Percentiles rank a stretch among this genome's conserved stretches.
phyloP scores from a whole-genome alignment of 257 asterid species.

The Solanum gandarillasii region DNA sequence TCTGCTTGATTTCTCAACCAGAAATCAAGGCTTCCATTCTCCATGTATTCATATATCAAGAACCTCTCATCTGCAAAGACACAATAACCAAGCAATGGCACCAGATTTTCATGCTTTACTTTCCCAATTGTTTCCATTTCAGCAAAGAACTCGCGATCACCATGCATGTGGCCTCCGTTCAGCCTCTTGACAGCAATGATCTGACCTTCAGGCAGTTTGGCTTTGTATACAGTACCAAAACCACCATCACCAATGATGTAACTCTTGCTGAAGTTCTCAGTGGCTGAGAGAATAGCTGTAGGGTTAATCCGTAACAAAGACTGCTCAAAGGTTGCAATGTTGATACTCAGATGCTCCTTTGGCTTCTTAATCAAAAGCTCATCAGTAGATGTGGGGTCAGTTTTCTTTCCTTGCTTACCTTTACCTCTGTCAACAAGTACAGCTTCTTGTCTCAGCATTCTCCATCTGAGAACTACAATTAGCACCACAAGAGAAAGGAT shows the following conservation, averaged over 20 bases:
- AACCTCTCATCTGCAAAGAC: conserved; percentile 53
- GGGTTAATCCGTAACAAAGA: conserved; percentile 47
- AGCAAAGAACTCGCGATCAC: conserved; percentile 64
- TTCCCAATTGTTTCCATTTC: conserved; percentile 85
- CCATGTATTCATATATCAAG: conserved; percentile 72
- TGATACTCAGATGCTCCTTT: conserved; percentile 71
- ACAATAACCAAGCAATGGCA: conserved; percentile 60
- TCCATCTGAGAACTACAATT: conserved; percentile 29
- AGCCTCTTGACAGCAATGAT: conserved; percentile 62
- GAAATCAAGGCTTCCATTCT: conserved; percentile 67
- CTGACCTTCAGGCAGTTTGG: conserved; percentile 32
- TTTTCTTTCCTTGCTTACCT: conserved; percentile 16
- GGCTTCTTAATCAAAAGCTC: conserved; percentile 30
- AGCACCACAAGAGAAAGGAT: conserved; percentile 21
- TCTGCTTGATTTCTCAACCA: conserved; percentile 49
- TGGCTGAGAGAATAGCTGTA: conserved; percentile 48
- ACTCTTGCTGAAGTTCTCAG: conserved; percentile 61
- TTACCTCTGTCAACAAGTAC: conserved; percentile 10
- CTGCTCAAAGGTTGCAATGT: conserved; percentile 67
- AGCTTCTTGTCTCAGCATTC: conserved; percentile 10
- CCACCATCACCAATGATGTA: conserved; percentile 74
- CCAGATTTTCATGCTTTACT: conserved; percentile 58
- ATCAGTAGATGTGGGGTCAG: conserved; percentile 34
- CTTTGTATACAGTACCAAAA: conserved; percentile 64
- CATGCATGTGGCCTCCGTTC: conserved; percentile 48